phyloP scores from a whole-genome alignment of 1,284 basidiomycete species.

The Mycena citricolor region DNA sequence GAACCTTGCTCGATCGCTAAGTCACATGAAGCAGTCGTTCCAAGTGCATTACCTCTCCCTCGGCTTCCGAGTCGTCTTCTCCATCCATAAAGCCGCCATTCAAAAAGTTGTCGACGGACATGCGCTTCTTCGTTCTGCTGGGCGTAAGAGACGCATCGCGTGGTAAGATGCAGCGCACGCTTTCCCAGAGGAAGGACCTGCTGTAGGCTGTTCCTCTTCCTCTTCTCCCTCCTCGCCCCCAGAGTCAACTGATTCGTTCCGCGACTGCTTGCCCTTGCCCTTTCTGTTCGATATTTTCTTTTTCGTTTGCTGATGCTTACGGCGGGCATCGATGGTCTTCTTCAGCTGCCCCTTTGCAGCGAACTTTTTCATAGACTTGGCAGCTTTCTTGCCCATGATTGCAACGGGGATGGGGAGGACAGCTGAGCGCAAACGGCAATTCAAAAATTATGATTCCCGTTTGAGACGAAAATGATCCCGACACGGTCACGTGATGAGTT shows the following conservation, averaged over 20 bases:
- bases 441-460: too few relatives aligned
- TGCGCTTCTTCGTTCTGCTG: constrained; percentile 46
- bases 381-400: constrained; percentile 46
- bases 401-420: neutral
- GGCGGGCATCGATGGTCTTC: constrained; percentile 77
- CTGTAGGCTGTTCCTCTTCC: constrained; percentile 37
- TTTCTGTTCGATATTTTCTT: constrained; percentile 62
- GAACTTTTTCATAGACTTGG: constrained; percentile 85
- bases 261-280: constrained; percentile 42
- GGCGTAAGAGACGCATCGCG: neutral
- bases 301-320: constrained; percentile 73
- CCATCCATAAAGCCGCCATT: constrained; percentile 73
- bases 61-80: constrained; percentile 45
- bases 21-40: too few relatives aligned
- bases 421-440: too few relatives aligned
- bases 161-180: constrained; percentile 28
- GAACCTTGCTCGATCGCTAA: too few relatives aligned
- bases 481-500: too few relatives aligned
- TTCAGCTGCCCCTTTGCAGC: constrained; percentile 85
- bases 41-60: constrained; percentile 27
- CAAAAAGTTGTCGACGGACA: constrained; percentile 82
- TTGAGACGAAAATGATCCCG: too few relatives aligned
- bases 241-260: constrained; percentile 30
- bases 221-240: constrained; percentile 40
- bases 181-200: constrained; percentile 36